Conservation (phyloP, 2,329 filamentous ascomycete species). For the Ceratocystis albifundus region DNA sequence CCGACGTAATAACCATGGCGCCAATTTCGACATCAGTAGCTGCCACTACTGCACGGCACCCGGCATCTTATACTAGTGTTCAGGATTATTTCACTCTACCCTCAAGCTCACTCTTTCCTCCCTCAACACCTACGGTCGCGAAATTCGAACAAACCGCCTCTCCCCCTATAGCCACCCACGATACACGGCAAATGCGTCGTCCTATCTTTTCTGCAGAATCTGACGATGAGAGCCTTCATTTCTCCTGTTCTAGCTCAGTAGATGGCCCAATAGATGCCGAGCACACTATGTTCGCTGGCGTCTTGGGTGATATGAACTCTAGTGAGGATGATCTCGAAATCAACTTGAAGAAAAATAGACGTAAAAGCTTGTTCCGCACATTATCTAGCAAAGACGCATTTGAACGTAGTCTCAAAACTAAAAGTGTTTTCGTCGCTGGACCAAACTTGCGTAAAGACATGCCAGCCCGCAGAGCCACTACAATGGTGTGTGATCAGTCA, state of each 20-base stretch:
- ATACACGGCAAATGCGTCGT: background rate
- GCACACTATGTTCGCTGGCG: slow-evolving; percentile 21
- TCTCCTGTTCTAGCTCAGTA: slow-evolving; percentile 11
- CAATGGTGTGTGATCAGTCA: slow-evolving; percentile 7
- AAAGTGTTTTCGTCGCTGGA: slow-evolving; percentile 18
- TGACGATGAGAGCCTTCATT: background rate
- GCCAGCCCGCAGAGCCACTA: slow-evolving; percentile 14
- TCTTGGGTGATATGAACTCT: slow-evolving; percentile 16
- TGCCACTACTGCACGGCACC: background rate
- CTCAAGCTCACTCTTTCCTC: background rate
- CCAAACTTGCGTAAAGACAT: background rate
- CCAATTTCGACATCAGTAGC: background rate
- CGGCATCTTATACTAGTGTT: background rate
- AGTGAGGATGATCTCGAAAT: slow-evolving; percentile 11
- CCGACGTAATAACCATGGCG: background rate
- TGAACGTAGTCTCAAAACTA: slow-evolving; percentile 1
- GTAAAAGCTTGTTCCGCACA: slow-evolving; percentile 20
- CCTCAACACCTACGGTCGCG: background rate
- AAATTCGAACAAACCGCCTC: background rate
- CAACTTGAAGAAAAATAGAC: slow-evolving; percentile 16
- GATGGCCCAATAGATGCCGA: background rate
- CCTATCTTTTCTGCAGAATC: slow-evolving; percentile 16
- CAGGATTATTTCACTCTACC: background rate
- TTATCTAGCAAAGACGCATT: slow-evolving; percentile 18
- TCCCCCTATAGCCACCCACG: background rate